Percentiles rank a stretch among this genome's conserved stretches.
Conservation (phyloP, 2,329 filamentous ascomycete species). For the Colletotrichum simmondsii region DNA sequence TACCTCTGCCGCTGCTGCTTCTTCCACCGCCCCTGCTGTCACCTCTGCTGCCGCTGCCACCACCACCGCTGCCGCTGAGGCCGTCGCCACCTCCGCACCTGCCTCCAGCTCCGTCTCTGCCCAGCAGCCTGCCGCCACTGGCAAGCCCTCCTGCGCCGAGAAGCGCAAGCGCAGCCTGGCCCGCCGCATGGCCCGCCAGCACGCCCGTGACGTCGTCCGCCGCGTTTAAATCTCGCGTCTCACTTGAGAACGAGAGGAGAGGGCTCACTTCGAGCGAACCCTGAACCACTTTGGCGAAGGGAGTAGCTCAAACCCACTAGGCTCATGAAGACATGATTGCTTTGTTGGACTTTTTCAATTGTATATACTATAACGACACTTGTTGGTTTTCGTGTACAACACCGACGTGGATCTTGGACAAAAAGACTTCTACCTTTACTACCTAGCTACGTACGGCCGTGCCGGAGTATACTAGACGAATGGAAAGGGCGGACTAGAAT, state of each 20-base stretch:
- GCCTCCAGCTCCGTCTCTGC: not conserved
- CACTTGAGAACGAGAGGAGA: not conserved
- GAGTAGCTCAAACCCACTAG: not conserved
- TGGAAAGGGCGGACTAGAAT: constrained; percentile 24
- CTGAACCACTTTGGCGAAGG: not conserved
- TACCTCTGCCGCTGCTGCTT: constrained; percentile 38
- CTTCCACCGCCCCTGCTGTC: constrained; percentile 37
- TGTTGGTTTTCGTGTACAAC: constrained; percentile 26
- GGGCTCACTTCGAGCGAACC: not conserved
- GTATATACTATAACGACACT: constrained; percentile 26
- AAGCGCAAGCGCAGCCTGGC: constrained; percentile 34
- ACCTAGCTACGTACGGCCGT: constrained; percentile 12
- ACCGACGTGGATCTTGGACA: constrained; percentile 6
- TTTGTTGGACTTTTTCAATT: constrained; percentile 28
- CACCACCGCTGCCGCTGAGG: constrained; percentile 36
- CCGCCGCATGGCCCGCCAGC: constrained; percentile 33
- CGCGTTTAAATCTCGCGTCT: not conserved
- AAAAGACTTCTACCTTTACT: constrained; percentile 10
- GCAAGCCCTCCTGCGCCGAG: constrained; percentile 24
- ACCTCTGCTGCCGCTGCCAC: constrained; percentile 37
- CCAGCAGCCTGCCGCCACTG: constrained; percentile 1
- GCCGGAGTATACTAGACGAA: constrained; percentile 25
- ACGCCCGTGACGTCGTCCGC: constrained; percentile 31
- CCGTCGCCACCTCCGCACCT: not conserved
- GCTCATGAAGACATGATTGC: constrained; percentile 21